phyloP scores from a whole-genome alignment of 1,139 yeast species.

The Magnusiomyces fungicola region DNA sequence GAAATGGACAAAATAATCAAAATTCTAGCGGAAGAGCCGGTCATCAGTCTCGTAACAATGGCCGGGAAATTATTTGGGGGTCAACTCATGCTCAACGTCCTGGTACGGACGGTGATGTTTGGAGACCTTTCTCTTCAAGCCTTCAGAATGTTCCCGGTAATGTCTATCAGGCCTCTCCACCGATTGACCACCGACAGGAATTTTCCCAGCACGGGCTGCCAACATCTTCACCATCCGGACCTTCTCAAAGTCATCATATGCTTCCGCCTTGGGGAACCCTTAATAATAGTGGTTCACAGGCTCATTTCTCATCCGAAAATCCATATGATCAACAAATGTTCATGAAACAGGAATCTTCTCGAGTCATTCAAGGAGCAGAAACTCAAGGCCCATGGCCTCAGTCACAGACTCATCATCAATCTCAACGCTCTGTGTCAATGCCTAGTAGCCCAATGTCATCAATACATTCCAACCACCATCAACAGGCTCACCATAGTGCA shows the following conservation, averaged over 20 bases:
- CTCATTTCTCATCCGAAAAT: not conserved
- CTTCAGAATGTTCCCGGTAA: not conserved
- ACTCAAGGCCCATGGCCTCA: not conserved
- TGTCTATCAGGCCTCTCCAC: not conserved
- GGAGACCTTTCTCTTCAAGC: not conserved
- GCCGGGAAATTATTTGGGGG: not conserved
- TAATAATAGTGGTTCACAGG: not conserved
- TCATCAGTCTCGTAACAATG: not conserved
- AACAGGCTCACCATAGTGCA: not conserved
- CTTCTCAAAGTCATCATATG: not conserved
- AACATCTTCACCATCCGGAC: not conserved
- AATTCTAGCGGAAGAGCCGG: not conserved
- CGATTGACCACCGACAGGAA: not conserved
- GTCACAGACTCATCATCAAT: not conserved
- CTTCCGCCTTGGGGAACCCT: constrained; percentile 1
- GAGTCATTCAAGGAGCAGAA: no score
- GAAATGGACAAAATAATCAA: no score
- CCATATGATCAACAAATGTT: not conserved
- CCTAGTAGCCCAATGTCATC: constrained; percentile 7
- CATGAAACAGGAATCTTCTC: not conserved
- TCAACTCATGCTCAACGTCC: not conserved
- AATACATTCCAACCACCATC: not conserved
- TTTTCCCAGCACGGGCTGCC: not conserved
- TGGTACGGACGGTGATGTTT: not conserved
- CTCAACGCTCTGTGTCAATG: constrained; percentile 2